Evolutionary conservation across 371 early-diverging fungal genomes (phyloP).

Genomic region (Mortierella sp.): DNA sequence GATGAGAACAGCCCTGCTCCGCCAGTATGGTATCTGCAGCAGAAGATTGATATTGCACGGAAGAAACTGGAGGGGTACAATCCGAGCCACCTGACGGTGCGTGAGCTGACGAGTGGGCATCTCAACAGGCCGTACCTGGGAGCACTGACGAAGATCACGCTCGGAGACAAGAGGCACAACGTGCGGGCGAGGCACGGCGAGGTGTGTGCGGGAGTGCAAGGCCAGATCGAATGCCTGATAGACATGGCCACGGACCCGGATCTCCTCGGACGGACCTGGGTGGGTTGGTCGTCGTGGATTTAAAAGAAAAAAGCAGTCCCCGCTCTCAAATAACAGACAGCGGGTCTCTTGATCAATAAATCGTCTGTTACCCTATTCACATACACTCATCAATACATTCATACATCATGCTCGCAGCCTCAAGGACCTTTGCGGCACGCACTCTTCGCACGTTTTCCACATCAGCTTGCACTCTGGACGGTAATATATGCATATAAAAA

Average conservation of each 20-base stretch:
- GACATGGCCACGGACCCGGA: constrained; percentile 80
- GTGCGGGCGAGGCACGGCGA: constrained; percentile 61
- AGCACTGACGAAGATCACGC: constrained; percentile 53
- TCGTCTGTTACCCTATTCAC: too few species aligned
- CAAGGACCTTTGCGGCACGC: constrained; percentile 31
- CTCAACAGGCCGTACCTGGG: constrained; percentile 59
- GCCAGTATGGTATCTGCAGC: constrained; percentile 80
- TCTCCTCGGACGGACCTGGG: constrained; percentile 73
- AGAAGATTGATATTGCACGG: constrained; percentile 76
- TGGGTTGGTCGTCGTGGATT: constrained; percentile 77
- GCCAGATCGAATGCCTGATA: constrained; percentile 77
- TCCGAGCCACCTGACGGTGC: constrained; percentile 62
- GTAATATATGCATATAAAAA: constrained; percentile 14
- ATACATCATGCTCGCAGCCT: constrained; percentile 34
- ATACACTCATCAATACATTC: too few species aligned
- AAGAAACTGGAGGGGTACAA: constrained; percentile 77
- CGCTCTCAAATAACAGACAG: background rate
- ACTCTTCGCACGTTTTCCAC: constrained; percentile 38
- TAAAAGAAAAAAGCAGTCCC: constrained; percentile 23
- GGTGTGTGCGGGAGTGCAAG: constrained; percentile 61
- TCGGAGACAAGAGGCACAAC: constrained; percentile 60
- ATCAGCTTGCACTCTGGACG: constrained; percentile 32
- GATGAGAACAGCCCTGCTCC: constrained; percentile 54
- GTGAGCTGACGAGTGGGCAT: constrained; percentile 67
- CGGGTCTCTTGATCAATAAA: background rate